Evolutionary conservation across 352 stramenopile genomes (phyloP), one percentile per base, ranked within the genome.

Genomic region (Salisapilia sapeloensis): DNA sequence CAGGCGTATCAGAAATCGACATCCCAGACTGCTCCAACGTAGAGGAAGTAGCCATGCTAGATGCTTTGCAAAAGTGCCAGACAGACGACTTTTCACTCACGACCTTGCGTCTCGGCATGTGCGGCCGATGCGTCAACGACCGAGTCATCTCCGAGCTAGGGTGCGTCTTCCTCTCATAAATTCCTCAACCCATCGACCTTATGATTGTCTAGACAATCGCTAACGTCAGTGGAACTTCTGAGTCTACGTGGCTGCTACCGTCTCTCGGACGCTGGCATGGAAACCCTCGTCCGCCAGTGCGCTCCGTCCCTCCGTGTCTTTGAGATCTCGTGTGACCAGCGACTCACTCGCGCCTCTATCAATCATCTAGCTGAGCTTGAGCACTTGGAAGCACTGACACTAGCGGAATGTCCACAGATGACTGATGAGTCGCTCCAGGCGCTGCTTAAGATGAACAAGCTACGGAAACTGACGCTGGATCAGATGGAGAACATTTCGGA

Each of bases 281-380:
- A 83, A 39, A 52, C 56, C 2, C 46, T 86, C 1, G 66, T 86
- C 20, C 59, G 61, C 11, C 66, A 53, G 4, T 85, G 72, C 33
- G 64, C 66, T 7, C 69, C 69, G 14, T 81, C 66, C 29, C 43
- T 89, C 5, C 58, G 82, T 21, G 44, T 59, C 26, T 77, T 89
- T 29, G 66, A 83, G 43, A 50, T 89, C 5, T 82, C 63, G 20
- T 85, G 72, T 38, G 85, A 89, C 44, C 72, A 89, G 35, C 69
- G 72, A 0, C 81, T 89, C 46, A 82, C 61, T 4, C 63, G 75
- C 14, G 46, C 57, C 23, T 76, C 69, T 10, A 80, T 89, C 24
- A 55, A 79, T 34, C 77, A 72, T 26, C 75, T 85, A 33, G 53
- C 61, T 18, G 66, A 82, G 27, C 53, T 84, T 6, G 35, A 74